Evolutionary conservation across 1,139 yeast species (phyloP).

Genomic region (Hyphopichia khmerensis): DNA sequence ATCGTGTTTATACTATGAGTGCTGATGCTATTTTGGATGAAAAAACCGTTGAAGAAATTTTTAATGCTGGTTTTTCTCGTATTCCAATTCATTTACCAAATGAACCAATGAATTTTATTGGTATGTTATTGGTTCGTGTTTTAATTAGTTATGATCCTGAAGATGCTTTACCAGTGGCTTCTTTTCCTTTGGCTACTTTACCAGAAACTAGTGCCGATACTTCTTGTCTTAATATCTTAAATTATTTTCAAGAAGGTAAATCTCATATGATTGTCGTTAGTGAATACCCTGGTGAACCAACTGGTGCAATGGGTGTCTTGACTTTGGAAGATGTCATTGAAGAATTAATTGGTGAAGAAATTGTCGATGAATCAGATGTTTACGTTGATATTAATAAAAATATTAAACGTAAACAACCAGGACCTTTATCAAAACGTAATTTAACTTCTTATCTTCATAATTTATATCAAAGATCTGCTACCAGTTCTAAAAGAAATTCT

Average conservation of each 20-base stretch:
- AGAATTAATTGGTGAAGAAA: constrained; percentile 96
- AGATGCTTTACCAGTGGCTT: constrained; percentile 87
- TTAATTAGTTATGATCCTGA: constrained; percentile 96
- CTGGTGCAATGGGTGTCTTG: constrained; percentile 87
- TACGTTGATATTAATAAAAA: constrained; percentile 87
- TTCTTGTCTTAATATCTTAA: constrained; percentile 87
- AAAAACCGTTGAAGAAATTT: constrained; percentile 80
- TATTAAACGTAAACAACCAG: constrained; percentile 80
- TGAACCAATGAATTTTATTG: constrained; percentile 88
- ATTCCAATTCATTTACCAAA: constrained; percentile 93
- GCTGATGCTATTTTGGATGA: constrained; percentile 85
- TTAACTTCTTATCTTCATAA: constrained; percentile 67
- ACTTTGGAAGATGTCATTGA: constrained; percentile 97
- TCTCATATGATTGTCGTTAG: constrained; percentile 96
- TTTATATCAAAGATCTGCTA: constrained; percentile 42
- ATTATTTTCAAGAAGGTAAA: constrained; percentile 96
- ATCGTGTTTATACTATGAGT: constrained; percentile 84
- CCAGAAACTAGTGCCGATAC: constrained; percentile 94
- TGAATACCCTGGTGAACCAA: constrained; percentile 80
- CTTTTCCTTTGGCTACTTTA: constrained; percentile 91
- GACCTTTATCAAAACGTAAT: constrained; percentile 76
- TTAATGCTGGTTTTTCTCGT: constrained; percentile 92
- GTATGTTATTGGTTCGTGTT: constrained; percentile 91
- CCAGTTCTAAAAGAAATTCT: constrained; percentile 37
- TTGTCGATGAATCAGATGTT: constrained; percentile 96